Conservation (phyloP, 2,329 filamentous ascomycete genomes). For the Colletotrichum trifolii region DNA sequence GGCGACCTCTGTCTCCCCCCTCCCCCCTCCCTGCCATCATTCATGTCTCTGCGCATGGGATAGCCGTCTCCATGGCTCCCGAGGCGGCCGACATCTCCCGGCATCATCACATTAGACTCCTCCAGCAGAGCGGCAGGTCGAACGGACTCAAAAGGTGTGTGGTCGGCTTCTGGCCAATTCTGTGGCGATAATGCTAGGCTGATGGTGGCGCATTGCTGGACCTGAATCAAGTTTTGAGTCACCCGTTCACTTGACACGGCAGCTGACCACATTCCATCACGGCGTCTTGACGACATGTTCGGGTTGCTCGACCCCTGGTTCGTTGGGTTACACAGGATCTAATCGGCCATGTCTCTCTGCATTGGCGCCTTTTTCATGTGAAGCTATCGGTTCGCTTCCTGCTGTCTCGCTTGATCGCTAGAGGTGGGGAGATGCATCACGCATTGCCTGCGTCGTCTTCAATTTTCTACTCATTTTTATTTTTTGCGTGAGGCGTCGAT, state of each 20-base stretch:
- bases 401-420: background rate
- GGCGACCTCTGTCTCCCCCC: background rate
- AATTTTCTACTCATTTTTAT: background rate
- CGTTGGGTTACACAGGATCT: conserved; percentile 16
- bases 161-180: background rate
- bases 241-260: conserved; percentile 4
- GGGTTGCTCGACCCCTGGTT: conserved; percentile 3
- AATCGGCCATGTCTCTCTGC: conserved; percentile 9
- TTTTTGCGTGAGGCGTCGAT: conserved; percentile 1
- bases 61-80: background rate
- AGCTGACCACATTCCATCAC: conserved; percentile 1
- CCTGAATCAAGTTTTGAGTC: background rate
- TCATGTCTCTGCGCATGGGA: background rate
- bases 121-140: background rate
- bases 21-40: background rate
- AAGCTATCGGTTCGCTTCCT: conserved; percentile 3
- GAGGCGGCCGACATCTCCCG: background rate
- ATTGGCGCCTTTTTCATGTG: conserved; percentile 14
- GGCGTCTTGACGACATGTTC: conserved; percentile 5
- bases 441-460: background rate
- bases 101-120: background rate
- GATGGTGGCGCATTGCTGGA: conserved; percentile 7
- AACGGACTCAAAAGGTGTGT: background rate
- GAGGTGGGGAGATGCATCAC: no score
- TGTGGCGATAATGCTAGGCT: background rate